phyloP scores from a whole-genome alignment of 2,329 filamentous ascomycete species.

The Pezicula radicicola region DNA sequence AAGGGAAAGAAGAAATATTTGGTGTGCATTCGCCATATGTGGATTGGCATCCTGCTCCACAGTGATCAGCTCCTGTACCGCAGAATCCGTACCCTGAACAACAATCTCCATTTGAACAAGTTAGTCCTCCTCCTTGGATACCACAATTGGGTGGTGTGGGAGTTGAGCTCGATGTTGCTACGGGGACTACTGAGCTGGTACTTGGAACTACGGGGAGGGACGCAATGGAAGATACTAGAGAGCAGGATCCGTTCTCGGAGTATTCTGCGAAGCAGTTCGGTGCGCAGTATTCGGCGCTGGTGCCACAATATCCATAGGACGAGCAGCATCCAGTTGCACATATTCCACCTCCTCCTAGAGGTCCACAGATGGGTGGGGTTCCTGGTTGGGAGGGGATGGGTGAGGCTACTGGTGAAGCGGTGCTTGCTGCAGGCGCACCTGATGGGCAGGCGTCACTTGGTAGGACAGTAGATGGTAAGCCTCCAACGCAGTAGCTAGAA shows the following conservation, averaged over 20 bases:
- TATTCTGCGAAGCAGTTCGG: neutral
- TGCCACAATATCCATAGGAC: neutral
- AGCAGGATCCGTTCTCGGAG: neutral
- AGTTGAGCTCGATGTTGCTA: neutral
- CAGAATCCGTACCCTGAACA: neutral
- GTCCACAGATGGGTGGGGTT: neutral
- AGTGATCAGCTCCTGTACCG: neutral
- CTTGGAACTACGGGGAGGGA: neutral
- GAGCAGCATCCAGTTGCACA: neutral
- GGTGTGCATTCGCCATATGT: neutral
- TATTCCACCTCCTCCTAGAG: neutral
- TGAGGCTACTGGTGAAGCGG: neutral
- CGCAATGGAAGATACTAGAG: neutral
- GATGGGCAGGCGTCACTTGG: neutral
- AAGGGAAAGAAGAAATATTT: neutral
- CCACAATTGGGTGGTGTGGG: neutral
- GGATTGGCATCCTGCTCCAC: neutral
- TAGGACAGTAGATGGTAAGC: neutral
- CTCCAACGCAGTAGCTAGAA: neutral
- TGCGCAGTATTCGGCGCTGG: neutral
- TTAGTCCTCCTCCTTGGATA: neutral
- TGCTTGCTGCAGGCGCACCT: neutral
- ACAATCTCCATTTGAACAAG: neutral
- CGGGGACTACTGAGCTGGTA: neutral
- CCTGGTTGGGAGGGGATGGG: neutral